Evolutionary conservation across 2,329 filamentous ascomycete species (phyloP), one percentile per base, ranked within the genome.

Genomic region (Talaromyces sp.): DNA sequence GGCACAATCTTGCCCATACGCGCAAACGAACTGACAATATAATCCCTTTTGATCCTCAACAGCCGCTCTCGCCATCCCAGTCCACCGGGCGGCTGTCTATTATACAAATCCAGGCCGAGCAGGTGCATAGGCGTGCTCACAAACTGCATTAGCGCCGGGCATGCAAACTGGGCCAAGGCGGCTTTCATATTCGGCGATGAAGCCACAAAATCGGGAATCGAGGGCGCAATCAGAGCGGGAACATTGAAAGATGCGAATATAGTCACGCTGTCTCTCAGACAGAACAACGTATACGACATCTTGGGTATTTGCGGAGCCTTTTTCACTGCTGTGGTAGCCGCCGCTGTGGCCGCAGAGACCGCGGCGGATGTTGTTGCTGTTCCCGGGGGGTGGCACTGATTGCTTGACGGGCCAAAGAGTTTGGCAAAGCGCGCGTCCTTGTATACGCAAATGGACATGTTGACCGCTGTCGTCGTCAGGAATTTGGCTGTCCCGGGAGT

Each of bases 191-290:
- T 67, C 2, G 75, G 56, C 72, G 77, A 75, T 13, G 73, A 66
- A 6, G 75, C 76, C 64, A 89, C 70, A 30, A 81, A 79, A 19
- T 82, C 76, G 15, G 82, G 84, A 22, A 96, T 78, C 6, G 79
- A 75, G 0, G 92, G 91, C 0, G 90, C 91, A 10, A 97, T 81
- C 1, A 95, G 71, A 0, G 91, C 85, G 0, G 93, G 93, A 2
- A 96, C 79, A 72, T 97, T 97, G 83, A 97, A 98, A 13, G 87
- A 91, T 4, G 92, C 92, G 74, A 96, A 96, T 69, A 96, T 92
- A 57, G 93, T 96, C 64, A 96, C 78, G 76, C 88, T 91, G 78
- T 97, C 93, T 68, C 93, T 87, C 60, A 89, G 72, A 3, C 90
- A 87, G 80, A 96, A 97, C 61, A 96, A 85, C 0, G 82, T 79